Base-by-base conservation (phyloP, 1,284 basidiomycete species). In the Exobasidium rhododendri region DNA sequence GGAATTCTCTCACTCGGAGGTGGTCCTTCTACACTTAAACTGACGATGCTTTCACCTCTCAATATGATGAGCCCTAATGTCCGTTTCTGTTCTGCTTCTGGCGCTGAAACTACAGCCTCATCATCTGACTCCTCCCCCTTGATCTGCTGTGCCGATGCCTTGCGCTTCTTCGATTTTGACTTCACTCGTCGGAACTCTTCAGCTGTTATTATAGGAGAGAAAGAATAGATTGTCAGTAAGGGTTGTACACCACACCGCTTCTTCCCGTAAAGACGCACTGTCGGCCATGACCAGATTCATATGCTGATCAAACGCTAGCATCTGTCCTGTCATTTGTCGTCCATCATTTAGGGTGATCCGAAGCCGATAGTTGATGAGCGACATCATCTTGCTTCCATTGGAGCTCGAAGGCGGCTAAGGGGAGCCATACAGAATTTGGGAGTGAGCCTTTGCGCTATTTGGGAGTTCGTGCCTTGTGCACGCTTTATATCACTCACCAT, bases 271-370 rank as follows among this genome's bases (percentile, higher is more conserved):
- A n/a, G n/a, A 94, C 82, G 96, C 93, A 80, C 93, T 96, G 73
- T 98, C 94, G 13, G 94, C 92, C 59, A 99, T 84, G 56, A 99
- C 96, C 72, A 99, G 85, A 83, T 99, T 99, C 94, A 98, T 98
- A 83, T 98, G 96, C 77, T 91, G 89, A 84, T 99, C 96, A 80
- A 97, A 99, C 56, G 96, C 96, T 78, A 99, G 89, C 89, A 98
- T 94, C 83, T 97, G 96, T 52, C 96, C 96, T 49, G 91, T 92
- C 73, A 98, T 85, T 62, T 91, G 87, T 79, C 96, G 90, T 63
- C 92, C 92, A 82, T 99, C 96, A 86, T 96, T 97, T 82, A 98
- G 89, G 60, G 94, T 97, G 67, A 98, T 89, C 83, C 92, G 94
- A 73, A 98, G 86, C 80, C 94, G 86, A 89, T 94, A 97, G 84